Percentiles rank a stretch among this genome's conserved stretches.
Conservation (phyloP, 2,329 filamentous ascomycete genomes). For the Trichoderma arundinaceum region DNA sequence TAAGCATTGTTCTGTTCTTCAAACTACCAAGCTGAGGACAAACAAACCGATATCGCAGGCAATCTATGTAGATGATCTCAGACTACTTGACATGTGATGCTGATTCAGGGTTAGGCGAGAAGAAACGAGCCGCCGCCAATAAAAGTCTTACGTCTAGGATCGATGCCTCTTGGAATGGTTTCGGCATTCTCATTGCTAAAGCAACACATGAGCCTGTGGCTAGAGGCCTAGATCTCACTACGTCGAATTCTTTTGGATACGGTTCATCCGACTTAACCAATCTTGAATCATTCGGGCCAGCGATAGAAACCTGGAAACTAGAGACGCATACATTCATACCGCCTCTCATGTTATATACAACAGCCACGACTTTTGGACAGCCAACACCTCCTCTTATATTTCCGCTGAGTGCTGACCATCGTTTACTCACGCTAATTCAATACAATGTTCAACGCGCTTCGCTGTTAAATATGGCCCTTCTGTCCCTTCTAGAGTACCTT, state of each 20-base stretch:
- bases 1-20: background rate
- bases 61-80: background rate
- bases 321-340: background rate
- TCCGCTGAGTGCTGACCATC: background rate
- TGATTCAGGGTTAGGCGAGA: background rate
- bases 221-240: background rate
- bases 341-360: slow-evolving; percentile 9
- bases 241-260: background rate
- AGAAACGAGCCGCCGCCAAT: slow-evolving; percentile 3
- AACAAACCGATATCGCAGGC: background rate
- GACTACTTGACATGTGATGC: background rate
- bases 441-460: slow-evolving; percentile 18
- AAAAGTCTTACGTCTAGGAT: background rate
- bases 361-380: slow-evolving; percentile 5
- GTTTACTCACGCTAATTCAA: slow-evolving; percentile 1
- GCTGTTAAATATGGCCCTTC: slow-evolving; percentile 7
- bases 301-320: too few relatives aligned
- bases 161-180: slow-evolving; percentile 10
- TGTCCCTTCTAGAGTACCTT: slow-evolving; percentile 2
- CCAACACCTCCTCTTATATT: slow-evolving; percentile 10
- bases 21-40: background rate
- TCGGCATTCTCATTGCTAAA: background rate
- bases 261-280: background rate
- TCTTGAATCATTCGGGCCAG: background rate
- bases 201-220: background rate